Conservation (phyloP, 257 asterid genomes). For the Solanum piurae region DNA sequence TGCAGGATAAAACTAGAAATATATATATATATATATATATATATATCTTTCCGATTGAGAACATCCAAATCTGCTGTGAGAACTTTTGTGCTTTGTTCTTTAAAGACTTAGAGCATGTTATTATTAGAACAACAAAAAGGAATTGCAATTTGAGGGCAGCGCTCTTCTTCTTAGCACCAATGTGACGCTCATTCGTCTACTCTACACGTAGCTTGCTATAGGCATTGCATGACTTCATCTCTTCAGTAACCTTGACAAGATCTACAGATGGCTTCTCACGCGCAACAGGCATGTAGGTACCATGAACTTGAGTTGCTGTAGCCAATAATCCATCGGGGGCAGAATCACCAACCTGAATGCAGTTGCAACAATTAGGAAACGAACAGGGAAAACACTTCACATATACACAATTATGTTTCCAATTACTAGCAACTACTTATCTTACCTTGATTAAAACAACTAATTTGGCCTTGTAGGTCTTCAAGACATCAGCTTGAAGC, state of each 20-base stretch:
- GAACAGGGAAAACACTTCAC: background rate
- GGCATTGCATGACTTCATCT: background rate
- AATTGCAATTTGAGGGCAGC: background rate
- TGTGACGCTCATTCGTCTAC: background rate
- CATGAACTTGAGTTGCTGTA: background rate
- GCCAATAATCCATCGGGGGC: background rate
- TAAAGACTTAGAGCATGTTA: background rate
- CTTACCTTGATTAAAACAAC: background rate
- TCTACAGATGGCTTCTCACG: constrained; percentile 8
- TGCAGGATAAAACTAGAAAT: background rate
- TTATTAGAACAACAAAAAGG: background rate
- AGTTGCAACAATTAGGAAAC: background rate
- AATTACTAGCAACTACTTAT: background rate
- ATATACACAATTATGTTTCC: background rate
- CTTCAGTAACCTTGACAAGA: background rate
- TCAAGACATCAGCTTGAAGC: too few relatives aligned
- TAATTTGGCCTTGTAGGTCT: too few relatives aligned
- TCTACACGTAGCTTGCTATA: background rate
- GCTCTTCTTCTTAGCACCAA: background rate
- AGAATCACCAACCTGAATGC: background rate
- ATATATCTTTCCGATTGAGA: background rate
- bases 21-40: too few relatives aligned
- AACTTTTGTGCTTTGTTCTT: background rate
- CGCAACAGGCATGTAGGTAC: background rate
- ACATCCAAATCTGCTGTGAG: background rate